A percentile compares a stretch with the other conserved stretches of the same genome.
Conservation (phyloP, 129 eudicot species). For the Glebionis coronaria region DNA sequence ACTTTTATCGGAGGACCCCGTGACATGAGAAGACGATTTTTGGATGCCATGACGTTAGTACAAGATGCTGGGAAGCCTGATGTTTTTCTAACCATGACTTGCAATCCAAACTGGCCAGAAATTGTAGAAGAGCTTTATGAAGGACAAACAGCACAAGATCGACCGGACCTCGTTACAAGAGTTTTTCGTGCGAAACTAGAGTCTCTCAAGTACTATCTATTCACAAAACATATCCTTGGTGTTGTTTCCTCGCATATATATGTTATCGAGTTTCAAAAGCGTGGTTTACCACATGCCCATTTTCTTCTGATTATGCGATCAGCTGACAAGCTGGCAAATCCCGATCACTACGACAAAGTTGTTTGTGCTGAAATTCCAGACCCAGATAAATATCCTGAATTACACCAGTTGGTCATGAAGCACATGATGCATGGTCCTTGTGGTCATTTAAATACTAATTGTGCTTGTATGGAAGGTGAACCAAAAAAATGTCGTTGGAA, state of each 20-base stretch:
- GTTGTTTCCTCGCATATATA: conserved; percentile 2
- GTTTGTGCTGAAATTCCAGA: conserved; percentile 19
- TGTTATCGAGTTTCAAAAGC: conserved; percentile 24
- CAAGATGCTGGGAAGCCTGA: too few species aligned
- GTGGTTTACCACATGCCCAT: neutral
- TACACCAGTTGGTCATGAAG: conserved; percentile 6
- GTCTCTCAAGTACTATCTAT: neutral
- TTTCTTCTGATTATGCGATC: neutral
- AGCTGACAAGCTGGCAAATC: neutral
- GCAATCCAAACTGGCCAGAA: too few species aligned
- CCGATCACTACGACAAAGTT: conserved; percentile 12
- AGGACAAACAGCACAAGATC: too few species aligned
- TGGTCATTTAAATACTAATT: neutral
- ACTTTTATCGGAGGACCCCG: too few species aligned
- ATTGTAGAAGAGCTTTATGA: too few species aligned
- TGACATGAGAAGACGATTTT: too few species aligned
- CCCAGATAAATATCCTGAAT: neutral
- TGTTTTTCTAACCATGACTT: too few species aligned
- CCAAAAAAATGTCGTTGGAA: neutral
- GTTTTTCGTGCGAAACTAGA: too few species aligned
- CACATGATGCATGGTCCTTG: conserved; percentile 39
- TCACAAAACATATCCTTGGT: neutral
- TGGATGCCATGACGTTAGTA: too few species aligned
- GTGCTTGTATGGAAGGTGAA: conserved; percentile 19
- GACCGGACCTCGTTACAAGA: too few species aligned